phyloP scores from a whole-genome alignment of 192 early-diverging fungal species.

The Backusella tarrabulga region DNA sequence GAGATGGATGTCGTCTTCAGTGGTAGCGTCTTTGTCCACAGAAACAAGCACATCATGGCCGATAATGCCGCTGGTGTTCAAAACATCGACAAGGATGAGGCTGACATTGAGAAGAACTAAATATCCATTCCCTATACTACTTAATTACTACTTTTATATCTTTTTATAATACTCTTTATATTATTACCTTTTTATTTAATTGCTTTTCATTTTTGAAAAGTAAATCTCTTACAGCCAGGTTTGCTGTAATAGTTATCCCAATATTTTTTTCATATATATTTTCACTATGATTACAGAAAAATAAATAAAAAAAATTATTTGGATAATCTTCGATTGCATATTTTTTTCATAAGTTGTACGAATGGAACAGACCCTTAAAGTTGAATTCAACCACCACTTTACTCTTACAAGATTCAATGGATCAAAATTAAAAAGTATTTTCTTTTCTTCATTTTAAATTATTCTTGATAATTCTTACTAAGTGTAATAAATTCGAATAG shows the following conservation, averaged over 20 bases:
- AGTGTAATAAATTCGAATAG: not conserved
- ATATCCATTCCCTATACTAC: not conserved
- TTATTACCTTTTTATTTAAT: not conserved
- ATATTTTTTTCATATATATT: not conserved
- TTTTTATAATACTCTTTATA: not conserved
- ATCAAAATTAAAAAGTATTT: not conserved
- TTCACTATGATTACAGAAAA: not conserved
- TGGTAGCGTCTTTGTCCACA: constrained; percentile 7
- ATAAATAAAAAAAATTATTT: not conserved
- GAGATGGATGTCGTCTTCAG: constrained; percentile 82
- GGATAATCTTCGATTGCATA: not conserved
- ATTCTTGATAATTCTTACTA: not conserved
- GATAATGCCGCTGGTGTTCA: not conserved
- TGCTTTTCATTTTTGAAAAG: not conserved
- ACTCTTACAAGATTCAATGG: not conserved
- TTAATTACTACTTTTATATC: not conserved
- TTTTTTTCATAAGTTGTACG: not conserved
- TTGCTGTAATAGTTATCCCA: not conserved
- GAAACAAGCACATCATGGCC: not conserved
- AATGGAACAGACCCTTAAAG: not conserved
- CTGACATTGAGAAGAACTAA: constrained; percentile 2
- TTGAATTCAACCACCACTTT: not conserved
- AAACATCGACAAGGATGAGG: not conserved
- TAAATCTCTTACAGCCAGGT: not conserved
- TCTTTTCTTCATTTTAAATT: not conserved